Evolutionary conservation across 352 stramenopile genomes (phyloP).

Genomic region (Aphanomyces invadans): DNA sequence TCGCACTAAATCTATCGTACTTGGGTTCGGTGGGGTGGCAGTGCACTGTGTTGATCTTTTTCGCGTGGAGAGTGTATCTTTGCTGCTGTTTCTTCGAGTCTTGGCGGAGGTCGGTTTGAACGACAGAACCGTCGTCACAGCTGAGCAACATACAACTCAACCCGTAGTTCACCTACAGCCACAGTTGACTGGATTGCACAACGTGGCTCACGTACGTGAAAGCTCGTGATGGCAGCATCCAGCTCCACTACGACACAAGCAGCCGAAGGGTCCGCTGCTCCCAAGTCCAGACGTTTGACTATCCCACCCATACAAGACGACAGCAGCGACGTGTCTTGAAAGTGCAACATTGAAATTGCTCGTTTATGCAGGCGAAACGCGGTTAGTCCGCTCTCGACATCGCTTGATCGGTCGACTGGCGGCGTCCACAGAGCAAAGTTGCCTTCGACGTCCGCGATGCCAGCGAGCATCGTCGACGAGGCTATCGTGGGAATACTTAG

Average conservation of each 20-base stretch:
- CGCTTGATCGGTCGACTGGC: constrained; percentile 22
- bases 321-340: constrained; percentile 53
- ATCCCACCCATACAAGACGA: constrained; percentile 67
- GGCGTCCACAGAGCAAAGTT: constrained; percentile 63
- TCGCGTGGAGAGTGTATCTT: constrained; percentile 56
- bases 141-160: constrained; percentile 40
- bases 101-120: constrained; percentile 45
- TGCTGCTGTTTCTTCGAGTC: constrained; percentile 27
- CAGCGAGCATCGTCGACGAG: constrained; percentile 49
- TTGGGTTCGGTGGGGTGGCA: constrained; percentile 49
- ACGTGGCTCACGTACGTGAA: constrained; percentile 30
- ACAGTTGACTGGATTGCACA: too few species aligned
- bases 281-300: constrained; percentile 60
- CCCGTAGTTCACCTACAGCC: background rate
- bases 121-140: constrained; percentile 54
- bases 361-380: constrained; percentile 60
- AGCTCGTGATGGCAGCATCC: constrained; percentile 49
- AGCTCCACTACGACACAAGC: constrained; percentile 37
- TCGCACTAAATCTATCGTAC: constrained; percentile 47
- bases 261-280: constrained; percentile 32
- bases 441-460: constrained; percentile 64
- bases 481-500: constrained; percentile 20
- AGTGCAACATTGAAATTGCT: constrained; percentile 61
- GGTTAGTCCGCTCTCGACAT: constrained; percentile 33
- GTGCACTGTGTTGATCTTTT: constrained; percentile 83